Base-by-base conservation (phyloP, 2,329 filamentous ascomycete genomes). In the Pseudocercospora musae region DNA sequence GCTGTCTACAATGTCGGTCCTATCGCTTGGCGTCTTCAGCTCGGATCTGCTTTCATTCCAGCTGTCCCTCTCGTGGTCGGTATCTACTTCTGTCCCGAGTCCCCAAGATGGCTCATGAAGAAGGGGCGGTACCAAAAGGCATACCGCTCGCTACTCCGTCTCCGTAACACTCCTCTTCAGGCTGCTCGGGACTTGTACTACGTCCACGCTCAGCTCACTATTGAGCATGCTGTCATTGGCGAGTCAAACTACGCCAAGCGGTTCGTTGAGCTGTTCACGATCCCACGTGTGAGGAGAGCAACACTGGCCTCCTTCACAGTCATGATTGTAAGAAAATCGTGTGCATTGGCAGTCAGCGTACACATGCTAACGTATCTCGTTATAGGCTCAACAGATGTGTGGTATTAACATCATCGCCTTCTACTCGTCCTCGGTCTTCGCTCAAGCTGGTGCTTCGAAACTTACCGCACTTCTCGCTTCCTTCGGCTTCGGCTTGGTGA, bases 21-120 rank as follows among this genome's bases (percentile, higher is more conserved):
- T 2, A 81, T 87, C 44, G 79, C 84, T 4, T 90, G 87, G 87
- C 79, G 87, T 42, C 77, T 89, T 23, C 86, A 71, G 53, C 58
- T 89, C 6, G 87, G 81, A 7, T 87, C 86, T 2, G 86, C 88
- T 1, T 85, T 89, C 57, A 83, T 89, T 37, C 87, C 87, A 1
- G 86, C 87, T 0, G 75, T 90, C 0, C 86, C 87, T 10, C 77
- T 90, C 2, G 71, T 87, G 4, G n/a, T 64, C 13, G 59, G 57
- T 15, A 63, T 84, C 10, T 78, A 81, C 53, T 78, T 88, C 33
- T 89, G 79, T 67, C 62, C 69, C 20, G 72, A 74, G 54, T 69
- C 66, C 7, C 66, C 72, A 31, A 60, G 69, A n/a, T 74, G 70
- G 69, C 60, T 66, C 3, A 64, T 73, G 40, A 71, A 72, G 56